Conservation (phyloP, 2,329 filamentous ascomycete genomes). For the Myriangium duriaei region DNA sequence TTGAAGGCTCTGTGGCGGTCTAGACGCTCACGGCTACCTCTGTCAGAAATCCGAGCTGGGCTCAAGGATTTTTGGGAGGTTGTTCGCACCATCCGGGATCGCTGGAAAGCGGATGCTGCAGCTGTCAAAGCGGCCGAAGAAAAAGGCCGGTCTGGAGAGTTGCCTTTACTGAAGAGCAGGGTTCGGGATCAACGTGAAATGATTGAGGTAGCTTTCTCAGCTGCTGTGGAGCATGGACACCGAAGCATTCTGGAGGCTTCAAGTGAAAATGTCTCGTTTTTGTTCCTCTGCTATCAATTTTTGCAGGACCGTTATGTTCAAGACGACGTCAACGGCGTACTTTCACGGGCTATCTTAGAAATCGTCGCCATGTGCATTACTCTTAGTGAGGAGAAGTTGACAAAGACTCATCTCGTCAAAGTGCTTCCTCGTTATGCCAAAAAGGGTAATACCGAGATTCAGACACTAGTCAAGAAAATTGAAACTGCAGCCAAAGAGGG, state of each 20-base stretch:
- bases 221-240: constrained; percentile 35
- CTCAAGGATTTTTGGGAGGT: constrained; percentile 48
- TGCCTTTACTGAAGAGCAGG: constrained; percentile 42
- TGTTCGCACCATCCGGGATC: constrained; percentile 46
- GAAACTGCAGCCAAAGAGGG: constrained; percentile 28
- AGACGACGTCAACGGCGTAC: constrained; percentile 31
- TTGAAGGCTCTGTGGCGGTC: constrained; percentile 50
- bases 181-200: constrained; percentile 46
- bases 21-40: constrained; percentile 36
- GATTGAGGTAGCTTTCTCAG: constrained; percentile 39
- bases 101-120: constrained; percentile 47
- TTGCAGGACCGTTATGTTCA: constrained; percentile 35
- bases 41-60: constrained; percentile 41
- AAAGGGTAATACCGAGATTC: constrained; percentile 53
- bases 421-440: constrained; percentile 51
- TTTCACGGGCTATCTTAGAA: constrained; percentile 35
- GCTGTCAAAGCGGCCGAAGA: constrained; percentile 46
- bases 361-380: constrained; percentile 52
- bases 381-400: constrained; percentile 45
- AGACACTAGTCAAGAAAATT: constrained; percentile 48
- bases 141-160: constrained; percentile 41
- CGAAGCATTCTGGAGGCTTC: constrained; percentile 33
- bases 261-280: constrained; percentile 24
- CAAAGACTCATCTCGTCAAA: constrained; percentile 53
- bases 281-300: constrained; percentile 37